phyloP scores from a whole-genome alignment of 2,329 filamentous ascomycete genomes.

The Colletotrichum destructivum region DNA sequence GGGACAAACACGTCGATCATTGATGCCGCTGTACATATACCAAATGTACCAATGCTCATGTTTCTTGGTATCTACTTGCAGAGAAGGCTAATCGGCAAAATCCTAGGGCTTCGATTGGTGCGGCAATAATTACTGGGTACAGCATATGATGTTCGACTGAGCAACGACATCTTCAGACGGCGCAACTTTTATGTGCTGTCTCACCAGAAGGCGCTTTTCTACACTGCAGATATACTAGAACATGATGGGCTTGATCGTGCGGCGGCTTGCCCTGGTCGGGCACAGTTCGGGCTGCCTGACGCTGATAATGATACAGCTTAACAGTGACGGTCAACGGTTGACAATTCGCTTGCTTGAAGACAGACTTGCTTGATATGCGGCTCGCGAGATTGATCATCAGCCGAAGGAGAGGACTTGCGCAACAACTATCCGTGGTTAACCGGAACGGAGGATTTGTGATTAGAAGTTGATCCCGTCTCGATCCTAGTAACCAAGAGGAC shows the following conservation, averaged over 20 bases:
- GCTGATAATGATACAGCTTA: too few species aligned
- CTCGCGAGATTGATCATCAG: neutral
- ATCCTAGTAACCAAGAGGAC: neutral
- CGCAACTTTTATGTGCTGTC: neutral
- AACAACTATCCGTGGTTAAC: too few species aligned
- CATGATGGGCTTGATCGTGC: too few species aligned
- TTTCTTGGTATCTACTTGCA: neutral
- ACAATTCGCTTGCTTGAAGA: too few species aligned
- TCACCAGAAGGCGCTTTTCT: neutral
- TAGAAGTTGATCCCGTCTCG: neutral
- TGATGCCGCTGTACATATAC: neutral
- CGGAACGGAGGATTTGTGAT: neutral
- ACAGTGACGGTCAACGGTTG: too few species aligned
- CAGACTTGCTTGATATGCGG: neutral
- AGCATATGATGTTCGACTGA: neutral
- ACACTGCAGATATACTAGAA: too few species aligned
- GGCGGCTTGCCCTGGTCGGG: too few species aligned
- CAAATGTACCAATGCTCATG: neutral
- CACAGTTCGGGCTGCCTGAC: too few species aligned
- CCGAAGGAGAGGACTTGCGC: neutral
- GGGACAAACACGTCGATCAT: constrained; percentile 11
- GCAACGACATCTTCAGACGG: neutral
- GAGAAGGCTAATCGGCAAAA: neutral
- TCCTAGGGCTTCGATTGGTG: neutral
- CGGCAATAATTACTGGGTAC: neutral